Base-by-base conservation (phyloP, 345 rosid genomes). In the Eucalyptus leucophloia region DNA sequence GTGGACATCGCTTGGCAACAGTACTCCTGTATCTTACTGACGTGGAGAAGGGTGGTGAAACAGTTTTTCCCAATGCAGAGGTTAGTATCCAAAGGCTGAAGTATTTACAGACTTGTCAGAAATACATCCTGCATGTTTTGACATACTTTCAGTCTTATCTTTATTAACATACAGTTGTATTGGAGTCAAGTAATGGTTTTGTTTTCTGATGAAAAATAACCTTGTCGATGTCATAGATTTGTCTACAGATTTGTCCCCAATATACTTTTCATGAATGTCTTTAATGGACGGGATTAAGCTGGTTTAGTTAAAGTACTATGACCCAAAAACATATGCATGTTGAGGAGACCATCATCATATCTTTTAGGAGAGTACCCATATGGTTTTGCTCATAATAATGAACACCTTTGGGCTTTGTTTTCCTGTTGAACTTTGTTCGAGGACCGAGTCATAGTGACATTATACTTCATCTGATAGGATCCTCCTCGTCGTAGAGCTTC, bases 31-130 rank as follows among this genome's bases (percentile, higher is more conserved):
- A 98, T 95, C 98, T 98, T 40, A 91, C 96, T 82, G 94, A 96
- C 91, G 99, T 98, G 88, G 93, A 89, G 86, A 95, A 98, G 93
- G 99, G 99, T 28, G 99, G 99, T 53, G 99, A 98, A 94, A 98
- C 98, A 82, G 98, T 97, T 60, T 98, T 97, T 92, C 99, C 99
- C 45, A 89, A 88, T 77, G 99, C 99, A 5, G 96, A 95, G 98
- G 99, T 98, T 91, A 89, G 95, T 92, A 87, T 69, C 47, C 30
- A 40, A 9, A 37, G 47, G 85, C 85, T 77, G 85, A 40, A 77
- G 47, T 12, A 40, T 77, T 19, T 37, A 40, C 47, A 40, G 30
- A 77, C 85, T 40, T 40, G 9, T 77, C 85, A 37, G 47, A 77
- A 21, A 23, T 21, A 77, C 85, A 77, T 77, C 30, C 47, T 12